A percentile compares a stretch with the other conserved stretches of the same genome.
These are phyloP conservation scores for Alternaria gaisen DNA, from an alignment of 2,329 filamentous ascomycete genomes.

Conservation along the genomic window DNA sequence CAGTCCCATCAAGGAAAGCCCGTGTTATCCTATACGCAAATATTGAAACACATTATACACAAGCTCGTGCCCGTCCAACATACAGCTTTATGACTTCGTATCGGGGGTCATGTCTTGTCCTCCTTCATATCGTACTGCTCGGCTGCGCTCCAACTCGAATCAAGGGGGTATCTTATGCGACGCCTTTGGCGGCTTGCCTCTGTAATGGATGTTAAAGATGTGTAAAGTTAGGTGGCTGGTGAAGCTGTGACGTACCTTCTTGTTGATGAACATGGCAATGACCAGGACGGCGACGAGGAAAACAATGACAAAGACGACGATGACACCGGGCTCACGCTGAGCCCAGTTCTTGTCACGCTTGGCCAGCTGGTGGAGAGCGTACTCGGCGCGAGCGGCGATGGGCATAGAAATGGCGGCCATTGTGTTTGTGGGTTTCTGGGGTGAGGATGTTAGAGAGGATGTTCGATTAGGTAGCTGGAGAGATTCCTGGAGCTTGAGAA, in stretches of 20 bases:
- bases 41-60: slow-evolving; percentile 44
- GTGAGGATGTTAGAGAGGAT: slow-evolving; percentile 19
- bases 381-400: slow-evolving; percentile 49
- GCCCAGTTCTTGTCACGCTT: slow-evolving; percentile 67
- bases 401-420: slow-evolving; percentile 52
- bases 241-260: slow-evolving; percentile 46
- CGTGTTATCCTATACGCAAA: slow-evolving; percentile 21
- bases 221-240: neutral
- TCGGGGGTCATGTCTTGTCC: slow-evolving; percentile 12
- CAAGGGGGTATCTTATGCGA: slow-evolving; percentile 26
- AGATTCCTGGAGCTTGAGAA: slow-evolving; percentile 12
- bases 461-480: slow-evolving; percentile 9
- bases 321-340: slow-evolving; percentile 64
- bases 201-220: slow-evolving; percentile 15
- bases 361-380: slow-evolving; percentile 53
- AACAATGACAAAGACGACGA: slow-evolving; percentile 70
- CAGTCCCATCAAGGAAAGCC: slow-evolving; percentile 29
- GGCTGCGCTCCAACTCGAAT: slow-evolving; percentile 15
- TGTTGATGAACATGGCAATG: slow-evolving; percentile 59
- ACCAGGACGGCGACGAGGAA: slow-evolving; percentile 64
- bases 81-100: slow-evolving; percentile 13
- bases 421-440: slow-evolving; percentile 39
- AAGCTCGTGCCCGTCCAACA: slow-evolving; percentile 14
- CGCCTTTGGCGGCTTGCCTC: slow-evolving; percentile 23
- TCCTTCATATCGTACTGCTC: slow-evolving; percentile 12